Evolutionary conservation across 208 protist species (phyloP).

Genomic region (Trypanosoma scelopori): DNA sequence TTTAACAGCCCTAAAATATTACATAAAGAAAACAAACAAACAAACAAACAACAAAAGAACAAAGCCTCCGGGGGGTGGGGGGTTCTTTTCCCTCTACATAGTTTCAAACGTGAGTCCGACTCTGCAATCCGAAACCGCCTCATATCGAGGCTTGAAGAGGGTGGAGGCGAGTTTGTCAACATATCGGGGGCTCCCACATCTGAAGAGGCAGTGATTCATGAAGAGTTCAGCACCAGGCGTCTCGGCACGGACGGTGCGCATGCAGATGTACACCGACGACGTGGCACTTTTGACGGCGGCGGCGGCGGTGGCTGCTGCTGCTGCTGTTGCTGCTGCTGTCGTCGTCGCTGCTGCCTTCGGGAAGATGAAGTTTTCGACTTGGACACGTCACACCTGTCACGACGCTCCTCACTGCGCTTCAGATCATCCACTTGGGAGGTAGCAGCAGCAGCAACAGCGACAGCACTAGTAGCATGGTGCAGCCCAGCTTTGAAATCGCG

Average conservation of each 20-base stretch:
- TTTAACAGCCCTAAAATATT: no score
- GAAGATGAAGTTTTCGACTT: background rate
- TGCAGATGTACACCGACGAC: background rate
- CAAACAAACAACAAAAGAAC: conserved; percentile 1
- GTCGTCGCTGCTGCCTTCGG: background rate
- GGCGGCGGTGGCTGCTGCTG: background rate
- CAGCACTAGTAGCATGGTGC: no score
- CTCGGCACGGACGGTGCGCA: conserved; percentile 5
- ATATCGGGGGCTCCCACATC: background rate
- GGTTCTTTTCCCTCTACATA: background rate
- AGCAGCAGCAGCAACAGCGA: background rate
- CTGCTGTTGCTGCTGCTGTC: background rate
- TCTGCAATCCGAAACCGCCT: conserved; percentile 9
- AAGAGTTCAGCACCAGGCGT: background rate
- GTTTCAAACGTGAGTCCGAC: conserved; percentile 8
- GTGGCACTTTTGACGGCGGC: conserved; percentile 4
- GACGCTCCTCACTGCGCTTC: background rate
- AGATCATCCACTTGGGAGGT: background rate
- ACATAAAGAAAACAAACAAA: conserved; percentile 18
- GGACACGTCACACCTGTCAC: background rate
- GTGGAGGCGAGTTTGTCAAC: background rate
- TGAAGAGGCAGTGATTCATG: background rate
- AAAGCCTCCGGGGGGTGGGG: no score
- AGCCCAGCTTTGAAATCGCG: background rate
- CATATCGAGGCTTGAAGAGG: background rate